Conservation (phyloP, 768 basidiomycete genomes). For the Tylopilus sp. region DNA sequence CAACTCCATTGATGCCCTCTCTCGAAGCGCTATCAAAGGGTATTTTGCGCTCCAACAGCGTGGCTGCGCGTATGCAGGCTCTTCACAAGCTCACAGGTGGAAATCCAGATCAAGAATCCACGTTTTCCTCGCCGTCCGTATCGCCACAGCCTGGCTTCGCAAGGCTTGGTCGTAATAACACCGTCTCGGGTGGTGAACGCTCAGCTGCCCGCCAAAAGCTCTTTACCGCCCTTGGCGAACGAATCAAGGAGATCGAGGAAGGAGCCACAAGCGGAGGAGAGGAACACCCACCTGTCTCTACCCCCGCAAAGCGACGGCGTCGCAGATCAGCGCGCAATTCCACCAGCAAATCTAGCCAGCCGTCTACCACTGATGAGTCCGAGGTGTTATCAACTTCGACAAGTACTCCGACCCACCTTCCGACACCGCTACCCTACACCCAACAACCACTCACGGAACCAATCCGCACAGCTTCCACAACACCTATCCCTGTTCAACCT, state of each 20-base stretch:
- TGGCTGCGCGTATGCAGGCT: constrained; percentile 74
- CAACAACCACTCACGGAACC: constrained; percentile 30
- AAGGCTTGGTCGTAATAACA: constrained; percentile 66
- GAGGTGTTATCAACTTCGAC: constrained; percentile 42
- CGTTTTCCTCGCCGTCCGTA: constrained; percentile 45
- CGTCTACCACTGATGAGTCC: constrained; percentile 46
- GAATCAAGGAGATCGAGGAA: constrained; percentile 57
- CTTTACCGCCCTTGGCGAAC: constrained; percentile 58
- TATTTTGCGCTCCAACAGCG: constrained; percentile 88
- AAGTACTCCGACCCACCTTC: constrained; percentile 56
- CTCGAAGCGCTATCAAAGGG: constrained; percentile 76
- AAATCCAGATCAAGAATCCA: constrained; percentile 53
- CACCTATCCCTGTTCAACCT: constrained; percentile 29
- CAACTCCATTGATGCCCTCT: constrained; percentile 62
- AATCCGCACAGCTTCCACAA: constrained; percentile 26
- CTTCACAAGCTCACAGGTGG: constrained; percentile 84
- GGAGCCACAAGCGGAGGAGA: constrained; percentile 61
- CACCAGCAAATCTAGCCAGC: constrained; percentile 35
- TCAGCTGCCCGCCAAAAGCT: constrained; percentile 67
- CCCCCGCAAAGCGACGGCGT: constrained; percentile 52
- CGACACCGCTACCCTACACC: constrained; percentile 46
- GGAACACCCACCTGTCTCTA: constrained; percentile 40
- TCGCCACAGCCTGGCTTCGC: constrained; percentile 49
- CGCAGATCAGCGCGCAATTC: constrained; percentile 48
- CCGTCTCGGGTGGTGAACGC: constrained; percentile 79